A percentile compares a stretch with the other conserved stretches of the same genome.
Conservation (phyloP, 2,329 filamentous ascomycete species). For the Calonectria montana region DNA sequence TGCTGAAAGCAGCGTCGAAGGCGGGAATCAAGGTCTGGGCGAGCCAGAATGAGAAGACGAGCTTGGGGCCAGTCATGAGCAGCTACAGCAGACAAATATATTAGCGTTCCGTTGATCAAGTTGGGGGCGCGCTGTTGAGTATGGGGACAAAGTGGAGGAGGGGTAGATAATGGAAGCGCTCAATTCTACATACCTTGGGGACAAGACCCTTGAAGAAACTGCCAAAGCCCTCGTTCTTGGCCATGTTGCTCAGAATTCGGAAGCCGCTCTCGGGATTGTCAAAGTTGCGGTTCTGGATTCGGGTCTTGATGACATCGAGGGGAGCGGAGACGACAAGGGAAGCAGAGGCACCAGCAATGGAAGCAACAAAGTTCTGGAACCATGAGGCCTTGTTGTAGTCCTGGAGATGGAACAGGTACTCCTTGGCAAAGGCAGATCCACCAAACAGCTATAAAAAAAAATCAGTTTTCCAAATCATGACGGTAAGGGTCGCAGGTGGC, state of each 20-base stretch:
- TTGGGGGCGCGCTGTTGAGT: slow-evolving; percentile 19
- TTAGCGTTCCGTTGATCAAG: slow-evolving; percentile 25
- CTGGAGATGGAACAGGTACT: slow-evolving; percentile 88
- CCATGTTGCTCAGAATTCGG: slow-evolving; percentile 92
- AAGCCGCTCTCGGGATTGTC: slow-evolving; percentile 97
- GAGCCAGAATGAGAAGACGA: slow-evolving; percentile 99
- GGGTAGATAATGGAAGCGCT: neutral
- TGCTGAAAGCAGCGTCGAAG: slow-evolving; percentile 70
- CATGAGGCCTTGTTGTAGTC: slow-evolving; percentile 97
- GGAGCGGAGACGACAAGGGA: slow-evolving; percentile 97
- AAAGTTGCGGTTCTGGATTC: slow-evolving; percentile 98
- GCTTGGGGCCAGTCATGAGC: slow-evolving; percentile 98
- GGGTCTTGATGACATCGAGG: slow-evolving; percentile 97
- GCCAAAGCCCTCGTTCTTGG: slow-evolving; percentile 84
- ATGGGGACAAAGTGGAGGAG: slow-evolving; percentile 9
- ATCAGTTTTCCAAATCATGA: slow-evolving; percentile 31
- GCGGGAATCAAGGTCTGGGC: slow-evolving; percentile 97
- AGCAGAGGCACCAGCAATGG: slow-evolving; percentile 92
- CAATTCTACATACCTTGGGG: slow-evolving; percentile 74
- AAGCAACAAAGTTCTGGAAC: slow-evolving; percentile 97
- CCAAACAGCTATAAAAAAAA: slow-evolving; percentile 81
- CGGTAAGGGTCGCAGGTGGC: neutral
- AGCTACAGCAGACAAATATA: slow-evolving; percentile 62
- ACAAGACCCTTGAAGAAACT: slow-evolving; percentile 98
- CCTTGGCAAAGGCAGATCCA: slow-evolving; percentile 96